Conservation (phyloP, 352 stramenopile genomes). For the Aphanomyces astaci region DNA sequence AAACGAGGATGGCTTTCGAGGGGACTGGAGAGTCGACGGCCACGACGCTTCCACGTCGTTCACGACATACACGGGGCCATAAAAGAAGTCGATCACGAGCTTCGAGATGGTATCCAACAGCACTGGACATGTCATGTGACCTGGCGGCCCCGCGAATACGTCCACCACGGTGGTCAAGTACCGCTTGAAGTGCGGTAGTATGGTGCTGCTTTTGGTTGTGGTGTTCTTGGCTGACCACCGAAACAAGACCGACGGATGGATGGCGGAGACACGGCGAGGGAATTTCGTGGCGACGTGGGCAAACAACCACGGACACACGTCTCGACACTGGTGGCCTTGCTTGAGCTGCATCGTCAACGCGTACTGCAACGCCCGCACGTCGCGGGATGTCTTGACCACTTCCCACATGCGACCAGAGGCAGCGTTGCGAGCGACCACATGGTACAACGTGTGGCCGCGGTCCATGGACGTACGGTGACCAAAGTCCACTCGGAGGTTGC, state of each 20-base stretch:
- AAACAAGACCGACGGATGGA: slow-evolving; percentile 54
- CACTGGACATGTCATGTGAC: slow-evolving; percentile 46
- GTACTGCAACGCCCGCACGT: slow-evolving; percentile 77
- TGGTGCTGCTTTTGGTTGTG: slow-evolving; percentile 24
- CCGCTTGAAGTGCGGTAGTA: slow-evolving; percentile 8
- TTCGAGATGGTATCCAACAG: slow-evolving; percentile 50
- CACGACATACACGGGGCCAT: slow-evolving; percentile 51
- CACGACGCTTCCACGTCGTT: slow-evolving; percentile 47
- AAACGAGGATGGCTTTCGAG: neutral
- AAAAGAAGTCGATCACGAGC: slow-evolving; percentile 73
- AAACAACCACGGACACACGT: slow-evolving; percentile 80
- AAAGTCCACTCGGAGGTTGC: neutral
- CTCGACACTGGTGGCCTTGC: slow-evolving; percentile 71
- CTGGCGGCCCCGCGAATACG: slow-evolving; percentile 51
- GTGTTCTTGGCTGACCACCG: slow-evolving; percentile 45
- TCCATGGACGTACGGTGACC: neutral
- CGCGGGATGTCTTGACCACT: slow-evolving; percentile 64
- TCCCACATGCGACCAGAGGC: slow-evolving; percentile 67
- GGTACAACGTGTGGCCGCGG: slow-evolving; percentile 30
- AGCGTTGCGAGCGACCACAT: slow-evolving; percentile 69
- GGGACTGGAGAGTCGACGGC: neutral
- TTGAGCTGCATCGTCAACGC: slow-evolving; percentile 43
- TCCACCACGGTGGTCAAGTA: slow-evolving; percentile 61
- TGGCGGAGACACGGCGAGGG: slow-evolving; percentile 68
- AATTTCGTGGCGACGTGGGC: slow-evolving; percentile 75